Conservation (phyloP, 2,329 filamentous ascomycete species). For the Neopestalotiopsis rosae region DNA sequence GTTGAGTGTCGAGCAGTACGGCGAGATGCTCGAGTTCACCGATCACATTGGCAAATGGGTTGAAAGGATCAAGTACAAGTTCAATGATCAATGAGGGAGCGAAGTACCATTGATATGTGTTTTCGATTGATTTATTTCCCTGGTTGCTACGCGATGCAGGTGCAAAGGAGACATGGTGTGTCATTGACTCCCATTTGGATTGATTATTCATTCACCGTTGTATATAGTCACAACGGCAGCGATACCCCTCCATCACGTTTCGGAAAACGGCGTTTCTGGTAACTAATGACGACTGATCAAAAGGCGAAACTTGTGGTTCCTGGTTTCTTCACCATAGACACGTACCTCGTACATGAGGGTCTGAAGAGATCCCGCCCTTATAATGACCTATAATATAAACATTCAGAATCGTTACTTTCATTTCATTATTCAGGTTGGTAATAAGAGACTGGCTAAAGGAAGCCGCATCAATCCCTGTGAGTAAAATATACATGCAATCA, state of each 20-base stretch:
- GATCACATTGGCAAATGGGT: conserved; percentile 59
- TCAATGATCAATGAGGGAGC: conserved; percentile 23
- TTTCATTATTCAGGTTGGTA: not conserved
- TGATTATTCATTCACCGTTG: not conserved
- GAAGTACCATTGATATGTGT: not conserved
- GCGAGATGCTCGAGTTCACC: conserved; percentile 50
- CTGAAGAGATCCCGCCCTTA: not conserved
- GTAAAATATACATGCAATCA: not conserved
- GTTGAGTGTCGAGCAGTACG: conserved; percentile 49
- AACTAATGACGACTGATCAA: not conserved
- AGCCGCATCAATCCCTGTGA: not conserved
- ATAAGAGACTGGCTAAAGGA: not conserved
- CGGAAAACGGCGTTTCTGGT: not conserved
- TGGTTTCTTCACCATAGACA: not conserved
- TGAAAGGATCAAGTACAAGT: conserved; percentile 31
- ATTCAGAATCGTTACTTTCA: not conserved
- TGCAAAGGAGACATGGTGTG: not conserved
- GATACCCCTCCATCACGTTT: not conserved
- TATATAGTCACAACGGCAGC: not conserved
- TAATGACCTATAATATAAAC: not conserved
- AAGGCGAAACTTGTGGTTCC: not conserved
- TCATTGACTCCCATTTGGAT: not conserved
- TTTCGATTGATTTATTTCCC: not conserved
- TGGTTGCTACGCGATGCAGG: not conserved
- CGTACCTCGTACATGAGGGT: not conserved